These are phyloP conservation scores for Termitomyces sp. DNA, from an alignment of 768 basidiomycete species.

Conservation along the genomic window DNA sequence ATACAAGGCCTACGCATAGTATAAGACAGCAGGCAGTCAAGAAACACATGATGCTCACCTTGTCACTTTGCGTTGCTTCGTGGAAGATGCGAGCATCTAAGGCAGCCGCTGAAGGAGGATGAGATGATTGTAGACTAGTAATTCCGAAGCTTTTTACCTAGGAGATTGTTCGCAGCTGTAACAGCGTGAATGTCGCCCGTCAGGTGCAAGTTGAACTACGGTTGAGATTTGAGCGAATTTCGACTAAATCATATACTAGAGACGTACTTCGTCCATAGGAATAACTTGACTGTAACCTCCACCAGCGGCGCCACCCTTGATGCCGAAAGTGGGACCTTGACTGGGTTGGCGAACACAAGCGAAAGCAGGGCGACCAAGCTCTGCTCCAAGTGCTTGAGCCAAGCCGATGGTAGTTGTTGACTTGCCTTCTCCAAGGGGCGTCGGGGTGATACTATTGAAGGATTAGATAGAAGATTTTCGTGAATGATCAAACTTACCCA, in stretches of 20 bases:
- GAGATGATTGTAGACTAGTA: background rate
- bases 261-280: slow-evolving; percentile 91
- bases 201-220: slow-evolving; percentile 89
- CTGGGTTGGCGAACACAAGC: slow-evolving; percentile 98
- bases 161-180: slow-evolving; percentile 93
- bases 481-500: slow-evolving; percentile 44
- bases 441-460: slow-evolving; percentile 79
- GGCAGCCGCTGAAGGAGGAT: slow-evolving; percentile 68
- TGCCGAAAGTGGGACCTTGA: slow-evolving; percentile 98
- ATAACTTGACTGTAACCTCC: slow-evolving; percentile 99
- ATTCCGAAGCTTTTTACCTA: slow-evolving; percentile 49
- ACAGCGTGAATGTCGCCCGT: slow-evolving; percentile 99
- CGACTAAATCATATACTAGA: background rate
- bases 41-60: slow-evolving; percentile 37
- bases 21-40: background rate
- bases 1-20: slow-evolving; percentile 62
- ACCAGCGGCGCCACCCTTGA: slow-evolving; percentile 98
- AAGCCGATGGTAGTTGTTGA: slow-evolving; percentile 97
- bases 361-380: slow-evolving; percentile 88
- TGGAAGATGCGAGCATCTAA: slow-evolving; percentile 98
- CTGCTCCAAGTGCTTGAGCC: slow-evolving; percentile 93
- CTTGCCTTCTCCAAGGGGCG: slow-evolving; percentile 96
- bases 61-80: slow-evolving; percentile 92
- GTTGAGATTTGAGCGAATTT: background rate
- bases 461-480: background rate